These are phyloP conservation scores for Sclerotiophoma versabilis DNA, from an alignment of 2,329 filamentous ascomycete genomes.

Conservation along the genomic window DNA sequence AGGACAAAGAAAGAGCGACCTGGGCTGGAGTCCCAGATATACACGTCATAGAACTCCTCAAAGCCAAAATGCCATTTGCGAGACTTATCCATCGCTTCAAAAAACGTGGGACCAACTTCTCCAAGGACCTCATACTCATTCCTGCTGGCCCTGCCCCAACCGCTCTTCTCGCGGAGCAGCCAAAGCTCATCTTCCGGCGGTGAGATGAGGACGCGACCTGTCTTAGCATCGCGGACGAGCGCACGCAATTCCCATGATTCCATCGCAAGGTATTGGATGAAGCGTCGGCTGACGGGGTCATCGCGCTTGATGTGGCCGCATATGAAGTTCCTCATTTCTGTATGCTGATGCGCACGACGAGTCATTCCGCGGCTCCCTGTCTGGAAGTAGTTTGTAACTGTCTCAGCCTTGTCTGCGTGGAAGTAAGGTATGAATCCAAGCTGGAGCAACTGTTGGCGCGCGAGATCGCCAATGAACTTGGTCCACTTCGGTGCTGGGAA, in stretches of 20 bases:
- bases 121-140: conserved; percentile 49
- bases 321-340: conserved; percentile 52
- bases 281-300: conserved; percentile 51
- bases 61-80: conserved; percentile 52
- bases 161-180: conserved; percentile 50
- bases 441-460: conserved; percentile 52
- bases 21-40: conserved; percentile 51
- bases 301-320: conserved; percentile 54
- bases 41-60: conserved; percentile 54
- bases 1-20: conserved; percentile 41
- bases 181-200: conserved; percentile 51
- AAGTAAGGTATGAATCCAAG: conserved; percentile 51
- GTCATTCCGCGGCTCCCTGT: conserved; percentile 43
- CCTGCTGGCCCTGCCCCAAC: conserved; percentile 49
- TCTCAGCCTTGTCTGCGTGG: conserved; percentile 42
- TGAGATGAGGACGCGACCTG: conserved; percentile 45
- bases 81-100: conserved; percentile 49
- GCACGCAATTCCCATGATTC: conserved; percentile 47
- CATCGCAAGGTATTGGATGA: conserved; percentile 55
- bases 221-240: conserved; percentile 53
- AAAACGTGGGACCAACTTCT: conserved; percentile 49
- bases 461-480: conserved; percentile 50
- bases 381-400: conserved; percentile 42
- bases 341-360: conserved; percentile 45
- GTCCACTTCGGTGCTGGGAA: conserved; percentile 58